phyloP scores from a whole-genome alignment of 345 rosid genomes.

The Moricandia moricandioides region DNA sequence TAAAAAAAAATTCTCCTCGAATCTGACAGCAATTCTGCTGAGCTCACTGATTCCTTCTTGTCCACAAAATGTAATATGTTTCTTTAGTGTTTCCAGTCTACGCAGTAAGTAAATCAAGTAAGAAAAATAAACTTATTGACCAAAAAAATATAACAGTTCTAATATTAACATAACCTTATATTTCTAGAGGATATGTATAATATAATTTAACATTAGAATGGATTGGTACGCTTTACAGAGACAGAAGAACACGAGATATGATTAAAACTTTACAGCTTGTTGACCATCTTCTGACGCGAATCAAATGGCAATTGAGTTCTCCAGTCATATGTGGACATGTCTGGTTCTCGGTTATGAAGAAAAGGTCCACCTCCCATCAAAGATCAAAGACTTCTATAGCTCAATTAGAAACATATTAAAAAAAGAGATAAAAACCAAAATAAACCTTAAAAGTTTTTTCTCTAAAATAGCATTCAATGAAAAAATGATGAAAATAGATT shows the following conservation, averaged over 20 bases:
- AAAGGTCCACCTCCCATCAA: not conserved
- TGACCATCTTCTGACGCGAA: slow-evolving; percentile 46
- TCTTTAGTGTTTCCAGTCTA: slow-evolving; percentile 58
- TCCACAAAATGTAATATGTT: slow-evolving; percentile 53
- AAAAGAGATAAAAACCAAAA: no score
- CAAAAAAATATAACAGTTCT: not conserved
- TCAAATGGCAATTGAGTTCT: slow-evolving; percentile 44
- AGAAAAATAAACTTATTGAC: not conserved
- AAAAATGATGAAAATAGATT: no score
- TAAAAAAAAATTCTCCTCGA: no score
- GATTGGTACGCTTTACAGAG: slow-evolving; percentile 34
- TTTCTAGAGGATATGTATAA: not conserved
- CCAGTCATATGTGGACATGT: slow-evolving; percentile 48
- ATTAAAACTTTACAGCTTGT: slow-evolving; percentile 42
- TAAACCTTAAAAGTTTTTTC: no score
- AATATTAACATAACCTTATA: not conserved
- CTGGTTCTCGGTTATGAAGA: slow-evolving; percentile 35
- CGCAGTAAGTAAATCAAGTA: not conserved
- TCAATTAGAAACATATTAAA: not conserved
- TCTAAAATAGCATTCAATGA: no score
- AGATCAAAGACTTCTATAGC: not conserved
- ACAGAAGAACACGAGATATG: not conserved
- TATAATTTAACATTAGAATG: not conserved
- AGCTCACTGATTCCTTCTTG: slow-evolving; percentile 59
- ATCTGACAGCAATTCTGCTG: slow-evolving; percentile 53